A percentile compares a stretch with the other conserved stretches of the same genome.
Evolutionary conservation across 2,329 filamentous ascomycete genomes (phyloP).

Genomic region (Ophiocordyceps camponoti-floridani): DNA sequence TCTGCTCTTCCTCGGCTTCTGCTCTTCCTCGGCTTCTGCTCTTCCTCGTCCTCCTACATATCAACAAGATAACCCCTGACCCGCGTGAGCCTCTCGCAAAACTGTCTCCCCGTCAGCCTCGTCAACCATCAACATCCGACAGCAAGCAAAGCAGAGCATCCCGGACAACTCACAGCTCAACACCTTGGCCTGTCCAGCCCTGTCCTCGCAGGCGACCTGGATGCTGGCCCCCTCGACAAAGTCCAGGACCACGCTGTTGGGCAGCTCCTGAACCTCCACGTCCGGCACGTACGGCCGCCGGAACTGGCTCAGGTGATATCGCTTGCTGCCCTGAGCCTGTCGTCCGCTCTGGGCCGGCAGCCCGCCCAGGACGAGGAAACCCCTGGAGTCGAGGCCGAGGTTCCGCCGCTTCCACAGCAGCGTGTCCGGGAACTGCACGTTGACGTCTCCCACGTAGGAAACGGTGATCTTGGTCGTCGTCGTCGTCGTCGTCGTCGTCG

Average conservation of each 20-base stretch:
- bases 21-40: too few species aligned
- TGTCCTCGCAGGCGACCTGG: conserved; percentile 46
- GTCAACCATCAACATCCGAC: not conserved
- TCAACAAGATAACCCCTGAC: not conserved
- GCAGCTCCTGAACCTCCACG: conserved; percentile 80
- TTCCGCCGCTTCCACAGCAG: conserved; percentile 90
- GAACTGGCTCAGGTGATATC: conserved; percentile 78
- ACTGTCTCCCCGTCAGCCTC: not conserved
- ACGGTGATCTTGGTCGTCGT: conserved; percentile 25
- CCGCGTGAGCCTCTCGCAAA: not conserved
- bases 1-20: too few species aligned
- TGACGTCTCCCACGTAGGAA: conserved; percentile 71
- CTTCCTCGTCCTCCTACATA: too few species aligned
- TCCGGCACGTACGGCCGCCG: conserved; percentile 64
- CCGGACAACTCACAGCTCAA: conserved; percentile 28
- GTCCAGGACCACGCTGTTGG: conserved; percentile 57
- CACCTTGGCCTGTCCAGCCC: conserved; percentile 35
- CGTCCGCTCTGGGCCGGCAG: conserved; percentile 34
- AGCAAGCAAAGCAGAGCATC: not conserved
- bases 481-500: conserved; percentile 9
- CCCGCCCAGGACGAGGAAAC: conserved; percentile 62
- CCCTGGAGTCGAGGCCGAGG: conserved; percentile 68
- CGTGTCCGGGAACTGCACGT: conserved; percentile 93
- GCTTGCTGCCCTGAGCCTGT: conserved; percentile 37
- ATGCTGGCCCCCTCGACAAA: conserved; percentile 42